Percentiles rank a stretch among this genome's conserved stretches.
Evolutionary conservation across 2,329 filamentous ascomycete species (phyloP).

Genomic region (Dactylellina parvicollis): DNA sequence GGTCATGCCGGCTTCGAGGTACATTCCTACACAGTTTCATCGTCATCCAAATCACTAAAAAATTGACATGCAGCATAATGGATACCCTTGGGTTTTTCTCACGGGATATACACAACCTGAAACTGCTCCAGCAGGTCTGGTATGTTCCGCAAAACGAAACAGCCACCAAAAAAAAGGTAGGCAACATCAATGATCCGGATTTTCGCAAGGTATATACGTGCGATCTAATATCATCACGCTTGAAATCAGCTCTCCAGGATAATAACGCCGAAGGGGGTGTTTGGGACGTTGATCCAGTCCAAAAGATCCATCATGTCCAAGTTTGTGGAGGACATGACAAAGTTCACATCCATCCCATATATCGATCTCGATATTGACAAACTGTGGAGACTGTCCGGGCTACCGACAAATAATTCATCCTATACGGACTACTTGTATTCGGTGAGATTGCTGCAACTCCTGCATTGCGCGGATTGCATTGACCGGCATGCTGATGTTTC

Average conservation of each 20-base stretch:
- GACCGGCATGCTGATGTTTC: too few relatives aligned
- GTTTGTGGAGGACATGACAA: conserved; percentile 21
- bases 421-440: conserved; percentile 41
- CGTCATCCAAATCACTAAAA: neutral
- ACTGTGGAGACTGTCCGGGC: conserved; percentile 16
- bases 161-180: neutral
- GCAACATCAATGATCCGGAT: neutral
- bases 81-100: conserved; percentile 55
- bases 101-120: conserved; percentile 50
- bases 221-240: neutral
- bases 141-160: conserved; percentile 7
- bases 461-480: neutral
- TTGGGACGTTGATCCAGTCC: neutral
- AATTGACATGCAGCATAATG: conserved; percentile 18
- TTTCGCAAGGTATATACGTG: neutral
- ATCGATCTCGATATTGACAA: conserved; percentile 29
- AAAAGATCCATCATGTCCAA: conserved; percentile 24
- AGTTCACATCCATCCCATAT: neutral
- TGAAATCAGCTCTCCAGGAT: conserved; percentile 14
- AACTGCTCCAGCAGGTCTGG: conserved; percentile 49
- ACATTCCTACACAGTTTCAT: neutral
- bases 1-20: conserved; percentile 54
- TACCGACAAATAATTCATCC: neutral
- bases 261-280: conserved; percentile 24
- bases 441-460: neutral